Percentiles rank a stretch among this genome's conserved stretches.
phyloP scores from a whole-genome alignment of 257 asterid species.

The Plantago major region DNA sequence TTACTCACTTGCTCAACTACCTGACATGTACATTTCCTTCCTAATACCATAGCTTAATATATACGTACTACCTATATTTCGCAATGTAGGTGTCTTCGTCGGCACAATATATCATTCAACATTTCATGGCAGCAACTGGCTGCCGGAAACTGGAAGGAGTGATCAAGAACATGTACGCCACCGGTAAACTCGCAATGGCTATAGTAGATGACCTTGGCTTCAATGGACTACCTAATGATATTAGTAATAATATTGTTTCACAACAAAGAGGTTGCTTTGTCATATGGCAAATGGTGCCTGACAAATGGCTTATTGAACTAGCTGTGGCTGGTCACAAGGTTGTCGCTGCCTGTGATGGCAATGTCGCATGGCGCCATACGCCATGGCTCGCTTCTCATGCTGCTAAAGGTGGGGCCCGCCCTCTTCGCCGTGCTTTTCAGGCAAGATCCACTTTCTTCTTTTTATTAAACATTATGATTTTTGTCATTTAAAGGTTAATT shows the following conservation, averaged over 20 bases:
- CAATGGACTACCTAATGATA: constrained; percentile 5
- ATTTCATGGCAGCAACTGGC: constrained; percentile 76
- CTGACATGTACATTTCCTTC: too few species aligned
- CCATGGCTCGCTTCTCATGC: constrained; percentile 94
- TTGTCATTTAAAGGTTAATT: too few species aligned
- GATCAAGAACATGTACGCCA: constrained; percentile 60
- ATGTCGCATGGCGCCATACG: constrained; percentile 86
- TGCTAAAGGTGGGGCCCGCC: constrained; percentile 83
- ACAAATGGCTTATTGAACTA: constrained; percentile 79
- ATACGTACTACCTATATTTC: too few species aligned
- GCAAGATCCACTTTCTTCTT: constrained; percentile 23
- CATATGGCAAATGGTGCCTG: constrained; percentile 82
- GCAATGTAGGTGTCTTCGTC: constrained; percentile 32
- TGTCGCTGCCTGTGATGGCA: constrained; percentile 89
- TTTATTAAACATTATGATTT: too few species aligned
- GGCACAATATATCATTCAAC: constrained; percentile 78
- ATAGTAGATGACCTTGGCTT: constrained; percentile 47
- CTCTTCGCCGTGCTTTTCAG: constrained; percentile 87
- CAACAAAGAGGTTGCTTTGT: constrained; percentile 77
- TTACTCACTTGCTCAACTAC: too few species aligned
- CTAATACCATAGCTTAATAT: too few species aligned
- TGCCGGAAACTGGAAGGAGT: constrained; percentile 60
- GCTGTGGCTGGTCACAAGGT: constrained; percentile 71
- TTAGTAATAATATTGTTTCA: constrained; percentile 12
- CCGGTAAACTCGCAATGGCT: constrained; percentile 69